phyloP scores from a whole-genome alignment of 441 rosid species.

The Euphorbia schlechtendalii region DNA sequence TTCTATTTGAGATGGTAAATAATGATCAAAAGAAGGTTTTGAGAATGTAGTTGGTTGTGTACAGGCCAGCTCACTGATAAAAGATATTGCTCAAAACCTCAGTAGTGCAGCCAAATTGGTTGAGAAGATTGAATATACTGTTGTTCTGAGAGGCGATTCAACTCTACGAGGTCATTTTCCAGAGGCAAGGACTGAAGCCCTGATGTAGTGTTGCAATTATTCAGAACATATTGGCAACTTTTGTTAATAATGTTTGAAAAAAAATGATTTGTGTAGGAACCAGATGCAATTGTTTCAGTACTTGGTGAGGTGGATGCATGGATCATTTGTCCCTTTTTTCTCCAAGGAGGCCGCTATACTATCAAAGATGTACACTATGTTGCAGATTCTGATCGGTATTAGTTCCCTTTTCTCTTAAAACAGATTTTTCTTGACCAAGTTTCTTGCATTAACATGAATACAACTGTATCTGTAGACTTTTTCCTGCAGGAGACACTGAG shows the following conservation, averaged over 20 bases:
- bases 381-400: constrained; percentile 78
- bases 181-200: constrained; percentile 47
- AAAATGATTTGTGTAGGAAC: constrained; percentile 52
- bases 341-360: constrained; percentile 97
- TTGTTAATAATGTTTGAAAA: constrained; percentile 13
- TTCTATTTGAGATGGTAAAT: not conserved
- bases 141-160: constrained; percentile 96
- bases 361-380: constrained; percentile 85
- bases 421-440: constrained; percentile 13
- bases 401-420: constrained; percentile 10
- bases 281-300: constrained; percentile 83
- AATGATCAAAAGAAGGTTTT: constrained; percentile 8
- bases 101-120: constrained; percentile 53
- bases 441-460: constrained; percentile 1
- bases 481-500: constrained; percentile 96
- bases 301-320: constrained; percentile 93
- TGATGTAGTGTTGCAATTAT: constrained; percentile 14
- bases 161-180: constrained; percentile 98
- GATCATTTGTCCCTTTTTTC: constrained; percentile 96
- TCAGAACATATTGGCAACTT: not conserved
- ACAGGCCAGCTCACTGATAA: constrained; percentile 74
- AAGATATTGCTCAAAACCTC: constrained; percentile 73
- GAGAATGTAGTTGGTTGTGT: constrained; percentile 19
- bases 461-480: constrained; percentile 46
- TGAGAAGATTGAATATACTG: constrained; percentile 57